phyloP scores from a whole-genome alignment of 2,329 filamentous ascomycete genomes.

The Colletotrichum horii region DNA sequence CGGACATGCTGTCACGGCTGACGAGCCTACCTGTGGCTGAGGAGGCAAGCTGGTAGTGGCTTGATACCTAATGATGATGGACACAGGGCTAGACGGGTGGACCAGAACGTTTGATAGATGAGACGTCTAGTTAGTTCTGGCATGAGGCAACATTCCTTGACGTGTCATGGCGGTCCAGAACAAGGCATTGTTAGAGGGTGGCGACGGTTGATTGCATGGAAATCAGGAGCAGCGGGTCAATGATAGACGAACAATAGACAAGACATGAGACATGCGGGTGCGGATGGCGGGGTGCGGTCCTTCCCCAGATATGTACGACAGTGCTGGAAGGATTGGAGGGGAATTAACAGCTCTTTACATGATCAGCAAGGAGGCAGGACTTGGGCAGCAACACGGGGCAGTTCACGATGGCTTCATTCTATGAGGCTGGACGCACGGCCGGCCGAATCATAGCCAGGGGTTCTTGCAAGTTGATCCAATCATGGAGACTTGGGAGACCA shows the following conservation, averaged over 20 bases:
- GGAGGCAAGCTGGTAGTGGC: neutral
- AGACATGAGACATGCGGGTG: neutral
- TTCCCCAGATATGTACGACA: neutral
- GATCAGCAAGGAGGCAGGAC: neutral
- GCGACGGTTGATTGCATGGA: neutral
- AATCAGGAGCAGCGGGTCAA: neutral
- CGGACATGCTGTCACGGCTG: slow-evolving; percentile 38
- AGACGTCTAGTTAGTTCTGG: neutral
- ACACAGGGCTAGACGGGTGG: neutral
- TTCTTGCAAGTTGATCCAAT: neutral
- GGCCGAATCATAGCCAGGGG: neutral
- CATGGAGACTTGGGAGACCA: neutral
- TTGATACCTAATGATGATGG: neutral
- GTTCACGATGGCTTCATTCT: neutral
- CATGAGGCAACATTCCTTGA: neutral
- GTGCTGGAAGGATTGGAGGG: neutral
- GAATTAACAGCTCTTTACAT: neutral
- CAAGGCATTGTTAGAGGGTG: neutral
- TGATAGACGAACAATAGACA: neutral
- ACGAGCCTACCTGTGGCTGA: slow-evolving; percentile 47
- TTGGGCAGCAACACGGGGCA: neutral
- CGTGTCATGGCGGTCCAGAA: neutral
- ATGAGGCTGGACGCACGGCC: neutral
- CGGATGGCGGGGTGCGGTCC: neutral
- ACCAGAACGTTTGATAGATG: neutral